phyloP scores from a whole-genome alignment of 2,329 filamentous ascomycete genomes.

The Saccharata proteae region DNA sequence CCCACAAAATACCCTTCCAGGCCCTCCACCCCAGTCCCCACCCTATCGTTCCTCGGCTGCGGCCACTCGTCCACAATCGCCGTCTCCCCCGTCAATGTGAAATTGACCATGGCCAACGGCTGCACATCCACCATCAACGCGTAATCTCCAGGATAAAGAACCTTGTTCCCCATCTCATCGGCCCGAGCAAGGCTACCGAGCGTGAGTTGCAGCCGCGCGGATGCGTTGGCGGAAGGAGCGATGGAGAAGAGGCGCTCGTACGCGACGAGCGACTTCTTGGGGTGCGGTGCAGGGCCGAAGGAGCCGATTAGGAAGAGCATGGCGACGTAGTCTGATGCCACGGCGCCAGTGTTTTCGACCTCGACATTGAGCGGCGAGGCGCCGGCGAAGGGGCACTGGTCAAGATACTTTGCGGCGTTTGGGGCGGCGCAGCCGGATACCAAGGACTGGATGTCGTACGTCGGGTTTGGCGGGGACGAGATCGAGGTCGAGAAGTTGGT shows the following conservation, averaged over 20 bases:
- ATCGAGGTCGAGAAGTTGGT: conserved; percentile 36
- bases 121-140: conserved; percentile 13
- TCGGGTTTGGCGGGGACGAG: conserved; percentile 2
- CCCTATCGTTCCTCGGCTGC: conserved; percentile 14
- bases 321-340: conserved; percentile 40
- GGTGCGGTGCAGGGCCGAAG: conserved; percentile 39
- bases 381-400: conserved; percentile 32
- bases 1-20: conserved; percentile 18
- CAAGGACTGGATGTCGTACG: conserved; percentile 25
- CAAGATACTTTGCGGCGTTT: conserved; percentile 22
- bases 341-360: conserved; percentile 37
- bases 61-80: conserved; percentile 30
- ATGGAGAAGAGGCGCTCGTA: conserved; percentile 36
- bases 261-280: conserved; percentile 40
- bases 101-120: conserved; percentile 27
- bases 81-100: conserved; percentile 35
- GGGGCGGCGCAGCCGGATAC: conserved; percentile 20
- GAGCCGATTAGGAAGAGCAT: conserved; percentile 38
- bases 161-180: conserved; percentile 37
- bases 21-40: conserved; percentile 9
- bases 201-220: conserved; percentile 29
- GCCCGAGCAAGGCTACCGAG: conserved; percentile 39
- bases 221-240: conserved; percentile 18
- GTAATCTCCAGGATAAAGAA: conserved; percentile 44
- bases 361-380: conserved; percentile 25